phyloP scores from a whole-genome alignment of 2,329 filamentous ascomycete species.

The Polytolypa hystricis region DNA sequence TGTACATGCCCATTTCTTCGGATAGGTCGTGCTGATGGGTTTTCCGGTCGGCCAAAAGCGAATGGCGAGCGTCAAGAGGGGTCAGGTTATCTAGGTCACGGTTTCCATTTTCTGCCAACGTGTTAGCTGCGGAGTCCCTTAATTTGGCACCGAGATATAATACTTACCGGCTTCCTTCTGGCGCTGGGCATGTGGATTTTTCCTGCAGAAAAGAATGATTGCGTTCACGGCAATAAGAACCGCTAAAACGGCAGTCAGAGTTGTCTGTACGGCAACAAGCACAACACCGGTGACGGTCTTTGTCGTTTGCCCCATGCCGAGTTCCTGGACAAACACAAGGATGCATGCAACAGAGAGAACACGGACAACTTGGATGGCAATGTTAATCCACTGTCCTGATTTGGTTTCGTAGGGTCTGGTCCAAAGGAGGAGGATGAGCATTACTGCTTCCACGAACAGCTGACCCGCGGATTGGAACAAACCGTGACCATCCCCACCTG shows the following conservation, averaged over 20 bases:
- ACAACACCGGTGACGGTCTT: slow-evolving; percentile 91
- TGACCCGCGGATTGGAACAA: slow-evolving; percentile 70
- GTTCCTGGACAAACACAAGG: slow-evolving; percentile 84
- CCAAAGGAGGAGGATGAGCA: slow-evolving; percentile 74
- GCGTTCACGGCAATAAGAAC: slow-evolving; percentile 85
- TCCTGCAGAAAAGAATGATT: slow-evolving; percentile 66
- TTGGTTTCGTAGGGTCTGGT: slow-evolving; percentile 75
- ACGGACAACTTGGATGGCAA: slow-evolving; percentile 77
- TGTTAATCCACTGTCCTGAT: slow-evolving; percentile 87
- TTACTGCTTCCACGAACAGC: slow-evolving; percentile 66
- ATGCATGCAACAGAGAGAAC: slow-evolving; percentile 83
- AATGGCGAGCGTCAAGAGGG: slow-evolving; percentile 76
- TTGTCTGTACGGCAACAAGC: slow-evolving; percentile 80
- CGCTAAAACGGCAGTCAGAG: slow-evolving; percentile 69
- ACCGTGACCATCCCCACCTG: slow-evolving; percentile 74
- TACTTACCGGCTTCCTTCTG: slow-evolving; percentile 80
- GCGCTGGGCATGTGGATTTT: slow-evolving; percentile 81
- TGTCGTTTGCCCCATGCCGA: slow-evolving; percentile 80
- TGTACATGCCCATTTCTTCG: slow-evolving; percentile 30
- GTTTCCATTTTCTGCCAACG: slow-evolving; percentile 48
- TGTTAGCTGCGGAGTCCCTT: slow-evolving; percentile 11
- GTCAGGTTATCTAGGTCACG: slow-evolving; percentile 74
- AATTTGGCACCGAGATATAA: background rate
- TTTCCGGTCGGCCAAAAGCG: slow-evolving; percentile 59
- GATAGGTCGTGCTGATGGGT: slow-evolving; percentile 22